These are phyloP conservation scores for Auricularia sp. DNA, from an alignment of 768 basidiomycete genomes.

Conservation along the genomic window DNA sequence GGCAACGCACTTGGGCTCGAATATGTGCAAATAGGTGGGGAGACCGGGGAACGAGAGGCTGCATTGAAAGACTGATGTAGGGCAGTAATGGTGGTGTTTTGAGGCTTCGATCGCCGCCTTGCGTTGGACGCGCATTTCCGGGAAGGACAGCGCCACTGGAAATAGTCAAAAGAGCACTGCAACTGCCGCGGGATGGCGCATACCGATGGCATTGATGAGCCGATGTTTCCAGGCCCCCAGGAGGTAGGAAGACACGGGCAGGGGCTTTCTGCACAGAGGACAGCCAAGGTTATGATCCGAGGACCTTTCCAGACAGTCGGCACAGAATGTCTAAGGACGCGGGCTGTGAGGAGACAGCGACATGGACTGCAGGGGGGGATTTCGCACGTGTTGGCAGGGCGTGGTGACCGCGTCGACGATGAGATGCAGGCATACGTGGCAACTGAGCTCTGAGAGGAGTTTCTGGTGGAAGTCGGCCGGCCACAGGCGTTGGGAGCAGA, in stretches of 20 bases:
- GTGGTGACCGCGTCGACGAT: slow-evolving; percentile 84
- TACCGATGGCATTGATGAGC: slow-evolving; percentile 58
- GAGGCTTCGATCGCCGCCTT: slow-evolving; percentile 56
- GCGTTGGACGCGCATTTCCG: slow-evolving; percentile 54
- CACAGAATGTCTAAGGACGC: slow-evolving; percentile 68
- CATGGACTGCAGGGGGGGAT: slow-evolving; percentile 6
- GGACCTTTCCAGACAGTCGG: slow-evolving; percentile 78
- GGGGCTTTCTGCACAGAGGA: slow-evolving; percentile 72
- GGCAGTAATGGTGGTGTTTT: slow-evolving; percentile 41
- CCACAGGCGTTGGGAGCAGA: slow-evolving; percentile 1
- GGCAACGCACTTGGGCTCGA: slow-evolving; percentile 60
- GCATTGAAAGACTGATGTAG: slow-evolving; percentile 87
- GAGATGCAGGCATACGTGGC: slow-evolving; percentile 84
- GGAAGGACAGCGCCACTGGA: slow-evolving; percentile 60
- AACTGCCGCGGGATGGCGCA: slow-evolving; percentile 8
- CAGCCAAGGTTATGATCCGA: slow-evolving; percentile 77
- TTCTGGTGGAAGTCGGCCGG: slow-evolving; percentile 22
- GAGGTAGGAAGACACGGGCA: slow-evolving; percentile 70
- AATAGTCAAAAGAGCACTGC: slow-evolving; percentile 1
- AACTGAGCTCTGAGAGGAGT: slow-evolving; percentile 57
- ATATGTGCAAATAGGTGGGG: slow-evolving; percentile 84
- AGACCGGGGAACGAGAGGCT: slow-evolving; percentile 86
- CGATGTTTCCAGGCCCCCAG: slow-evolving; percentile 73
- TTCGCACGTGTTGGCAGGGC: slow-evolving; percentile 84
- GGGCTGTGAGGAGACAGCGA: background rate